Percentiles rank a stretch among this genome's conserved stretches.
phyloP scores from a whole-genome alignment of 1,284 basidiomycete genomes.

The Sanghuangporus sanghuang region DNA sequence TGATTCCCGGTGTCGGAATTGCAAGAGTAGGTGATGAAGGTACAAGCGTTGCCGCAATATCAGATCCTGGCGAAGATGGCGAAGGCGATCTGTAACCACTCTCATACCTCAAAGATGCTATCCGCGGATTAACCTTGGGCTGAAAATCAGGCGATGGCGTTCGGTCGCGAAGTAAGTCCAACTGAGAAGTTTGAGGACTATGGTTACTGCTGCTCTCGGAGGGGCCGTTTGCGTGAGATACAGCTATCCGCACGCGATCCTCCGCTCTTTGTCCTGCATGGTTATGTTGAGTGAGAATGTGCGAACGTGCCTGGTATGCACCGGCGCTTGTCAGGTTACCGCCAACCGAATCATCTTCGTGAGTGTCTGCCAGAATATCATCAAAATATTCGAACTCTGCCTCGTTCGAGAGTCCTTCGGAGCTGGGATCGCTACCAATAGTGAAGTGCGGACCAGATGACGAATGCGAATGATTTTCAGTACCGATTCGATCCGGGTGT shows the following conservation, averaged over 20 bases:
- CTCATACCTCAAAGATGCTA: constrained; percentile 11
- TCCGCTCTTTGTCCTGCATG: not conserved
- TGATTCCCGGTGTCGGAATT: constrained; percentile 13
- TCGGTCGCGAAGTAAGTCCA: constrained; percentile 1
- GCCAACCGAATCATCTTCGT: not conserved
- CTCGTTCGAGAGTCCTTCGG: constrained; percentile 37
- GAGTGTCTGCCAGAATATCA: not conserved
- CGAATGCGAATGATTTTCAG: not conserved
- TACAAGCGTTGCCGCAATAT: not conserved
- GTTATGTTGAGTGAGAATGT: not conserved
- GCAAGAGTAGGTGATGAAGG: constrained; percentile 10
- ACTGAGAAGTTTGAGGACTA: not conserved
- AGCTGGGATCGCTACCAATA: constrained; percentile 23
- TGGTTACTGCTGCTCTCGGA: not conserved
- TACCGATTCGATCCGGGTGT: not conserved
- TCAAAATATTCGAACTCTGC: constrained; percentile 62
- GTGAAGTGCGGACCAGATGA: not conserved
- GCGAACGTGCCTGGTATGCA: not conserved
- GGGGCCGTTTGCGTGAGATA: not conserved
- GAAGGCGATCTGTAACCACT: constrained; percentile 3
- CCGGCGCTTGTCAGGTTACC: not conserved
- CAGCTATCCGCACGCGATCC: constrained; percentile 1
- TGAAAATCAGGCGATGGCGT: constrained; percentile 12
- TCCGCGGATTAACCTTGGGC: constrained; percentile 14
- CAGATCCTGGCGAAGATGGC: not conserved